Evolutionary conservation across 2,329 filamentous ascomycete species (phyloP).

Genomic region (Venturiaceae sp.): DNA sequence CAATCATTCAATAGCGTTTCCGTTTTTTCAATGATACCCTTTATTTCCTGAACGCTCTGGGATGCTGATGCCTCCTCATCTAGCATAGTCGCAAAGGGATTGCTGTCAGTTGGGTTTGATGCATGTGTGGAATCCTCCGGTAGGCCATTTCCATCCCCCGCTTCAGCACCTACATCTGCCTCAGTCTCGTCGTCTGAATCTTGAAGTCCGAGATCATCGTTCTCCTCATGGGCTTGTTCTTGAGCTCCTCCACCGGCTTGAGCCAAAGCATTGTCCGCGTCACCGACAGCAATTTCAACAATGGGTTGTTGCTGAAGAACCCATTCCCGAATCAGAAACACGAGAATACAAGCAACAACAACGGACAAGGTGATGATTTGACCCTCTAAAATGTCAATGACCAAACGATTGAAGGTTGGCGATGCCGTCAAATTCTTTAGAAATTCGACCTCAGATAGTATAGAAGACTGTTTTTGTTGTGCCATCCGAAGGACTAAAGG

Average conservation of each 20-base stretch:
- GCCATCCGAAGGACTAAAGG: constrained; percentile 14
- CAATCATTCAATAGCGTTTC: neutral
- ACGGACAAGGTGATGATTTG: constrained; percentile 88
- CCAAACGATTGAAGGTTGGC: constrained; percentile 61
- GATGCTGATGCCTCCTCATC: neutral
- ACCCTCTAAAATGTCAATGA: constrained; percentile 81
- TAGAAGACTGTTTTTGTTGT: constrained; percentile 19
- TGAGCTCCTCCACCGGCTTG: constrained; percentile 10
- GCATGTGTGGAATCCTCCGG: too few species aligned
- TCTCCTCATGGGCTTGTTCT: neutral
- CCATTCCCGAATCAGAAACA: constrained; percentile 94
- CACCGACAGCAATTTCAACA: constrained; percentile 58
- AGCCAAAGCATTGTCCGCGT: constrained; percentile 20
- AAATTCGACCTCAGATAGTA: constrained; percentile 49
- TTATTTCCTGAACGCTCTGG: neutral
- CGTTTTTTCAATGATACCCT: neutral
- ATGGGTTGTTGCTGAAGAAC: constrained; percentile 96
- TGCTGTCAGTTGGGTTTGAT: too few species aligned
- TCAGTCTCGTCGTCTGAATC: neutral
- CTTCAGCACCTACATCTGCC: neutral
- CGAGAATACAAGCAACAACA: constrained; percentile 89
- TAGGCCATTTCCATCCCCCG: neutral
- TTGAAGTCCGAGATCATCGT: neutral
- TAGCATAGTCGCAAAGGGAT: too few species aligned
- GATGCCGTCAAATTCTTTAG: constrained; percentile 53